Percentiles rank a stretch among this genome's conserved stretches.
Conservation (phyloP, 768 basidiomycete species). For the Collybiopsis luxurians region DNA sequence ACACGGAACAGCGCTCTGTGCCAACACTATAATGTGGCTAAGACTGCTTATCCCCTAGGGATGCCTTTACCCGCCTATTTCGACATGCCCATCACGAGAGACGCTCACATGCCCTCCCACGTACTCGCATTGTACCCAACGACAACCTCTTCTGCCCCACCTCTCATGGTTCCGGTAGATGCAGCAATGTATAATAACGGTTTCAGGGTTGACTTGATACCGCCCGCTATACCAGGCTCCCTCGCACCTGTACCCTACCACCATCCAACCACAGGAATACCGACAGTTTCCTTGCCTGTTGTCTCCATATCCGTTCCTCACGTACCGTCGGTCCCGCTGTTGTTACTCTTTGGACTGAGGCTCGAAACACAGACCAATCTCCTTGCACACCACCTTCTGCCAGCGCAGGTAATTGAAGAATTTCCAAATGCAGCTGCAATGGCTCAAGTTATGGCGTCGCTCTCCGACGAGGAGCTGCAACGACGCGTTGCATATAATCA, state of each 20-base stretch:
- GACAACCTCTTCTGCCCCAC: slow-evolving; percentile 24
- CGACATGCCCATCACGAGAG: slow-evolving; percentile 44
- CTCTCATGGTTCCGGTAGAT: slow-evolving; percentile 53
- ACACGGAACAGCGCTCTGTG: slow-evolving; percentile 35
- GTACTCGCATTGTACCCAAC: slow-evolving; percentile 44
- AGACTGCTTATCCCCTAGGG: slow-evolving; percentile 12
- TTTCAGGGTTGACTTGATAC: slow-evolving; percentile 34
- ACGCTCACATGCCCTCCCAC: slow-evolving; percentile 54
- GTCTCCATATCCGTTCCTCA: slow-evolving; percentile 51
- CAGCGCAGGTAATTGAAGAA: slow-evolving; percentile 40
- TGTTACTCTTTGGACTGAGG: slow-evolving; percentile 57
- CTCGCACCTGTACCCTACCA: slow-evolving; percentile 28
- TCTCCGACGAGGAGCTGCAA: slow-evolving; percentile 38
- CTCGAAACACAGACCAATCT: slow-evolving; percentile 46
- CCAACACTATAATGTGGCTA: slow-evolving; percentile 39
- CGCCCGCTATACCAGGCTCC: slow-evolving; percentile 29
- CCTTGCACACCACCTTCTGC: slow-evolving; percentile 54
- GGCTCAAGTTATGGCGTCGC: slow-evolving; percentile 45
- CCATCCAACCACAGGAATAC: slow-evolving; percentile 18
- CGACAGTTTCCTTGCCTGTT: slow-evolving; percentile 50
- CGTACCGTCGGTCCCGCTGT: slow-evolving; percentile 48
- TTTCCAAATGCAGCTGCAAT: slow-evolving; percentile 62
- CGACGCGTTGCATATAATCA: slow-evolving; percentile 41
- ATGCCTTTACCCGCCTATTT: slow-evolving; percentile 36
- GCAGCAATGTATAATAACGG: slow-evolving; percentile 40